Evolutionary conservation across 2,329 filamentous ascomycete species (phyloP).

Genomic region (Teratosphaeria epicoccoides): DNA sequence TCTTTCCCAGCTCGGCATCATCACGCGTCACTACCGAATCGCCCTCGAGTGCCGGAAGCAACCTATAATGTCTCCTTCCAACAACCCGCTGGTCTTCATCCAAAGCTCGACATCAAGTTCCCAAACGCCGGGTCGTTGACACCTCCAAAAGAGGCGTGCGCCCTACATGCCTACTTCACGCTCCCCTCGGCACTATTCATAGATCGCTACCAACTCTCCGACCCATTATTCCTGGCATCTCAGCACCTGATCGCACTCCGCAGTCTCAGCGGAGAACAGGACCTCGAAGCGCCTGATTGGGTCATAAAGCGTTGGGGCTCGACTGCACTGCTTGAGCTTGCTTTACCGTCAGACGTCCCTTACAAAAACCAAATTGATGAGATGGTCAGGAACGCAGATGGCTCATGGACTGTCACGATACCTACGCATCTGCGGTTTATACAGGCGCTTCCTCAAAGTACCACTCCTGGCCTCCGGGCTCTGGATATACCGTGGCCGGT

Average conservation of each 20-base stretch:
- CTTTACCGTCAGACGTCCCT: slow-evolving; percentile 18
- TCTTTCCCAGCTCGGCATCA: slow-evolving; percentile 74
- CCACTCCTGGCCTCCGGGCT: slow-evolving; percentile 17
- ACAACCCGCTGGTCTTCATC: slow-evolving; percentile 72
- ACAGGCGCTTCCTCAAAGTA: slow-evolving; percentile 35
- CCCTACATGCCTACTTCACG: slow-evolving; percentile 68
- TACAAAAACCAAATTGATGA: background rate
- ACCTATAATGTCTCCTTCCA: slow-evolving; percentile 49
- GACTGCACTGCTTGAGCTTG: slow-evolving; percentile 63
- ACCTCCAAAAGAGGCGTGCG: slow-evolving; percentile 46
- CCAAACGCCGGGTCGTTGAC: slow-evolving; percentile 38
- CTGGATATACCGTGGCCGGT: slow-evolving; percentile 62
- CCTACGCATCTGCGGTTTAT: slow-evolving; percentile 83
- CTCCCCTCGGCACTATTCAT: slow-evolving; percentile 73
- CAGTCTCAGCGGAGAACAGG: slow-evolving; percentile 63
- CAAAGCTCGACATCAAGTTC: slow-evolving; percentile 61
- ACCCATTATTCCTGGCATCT: slow-evolving; percentile 65
- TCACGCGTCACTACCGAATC: background rate
- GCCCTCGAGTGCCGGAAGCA: slow-evolving; percentile 19
- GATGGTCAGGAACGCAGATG: background rate
- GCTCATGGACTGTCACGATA: slow-evolving; percentile 55
- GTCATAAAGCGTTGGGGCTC: slow-evolving; percentile 68
- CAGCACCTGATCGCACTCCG: slow-evolving; percentile 64
- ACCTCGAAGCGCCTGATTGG: slow-evolving; percentile 86
- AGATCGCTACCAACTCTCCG: slow-evolving; percentile 75